Conservation (phyloP, 192 early-diverging fungal species). For the Glomus cerebriforme region DNA sequence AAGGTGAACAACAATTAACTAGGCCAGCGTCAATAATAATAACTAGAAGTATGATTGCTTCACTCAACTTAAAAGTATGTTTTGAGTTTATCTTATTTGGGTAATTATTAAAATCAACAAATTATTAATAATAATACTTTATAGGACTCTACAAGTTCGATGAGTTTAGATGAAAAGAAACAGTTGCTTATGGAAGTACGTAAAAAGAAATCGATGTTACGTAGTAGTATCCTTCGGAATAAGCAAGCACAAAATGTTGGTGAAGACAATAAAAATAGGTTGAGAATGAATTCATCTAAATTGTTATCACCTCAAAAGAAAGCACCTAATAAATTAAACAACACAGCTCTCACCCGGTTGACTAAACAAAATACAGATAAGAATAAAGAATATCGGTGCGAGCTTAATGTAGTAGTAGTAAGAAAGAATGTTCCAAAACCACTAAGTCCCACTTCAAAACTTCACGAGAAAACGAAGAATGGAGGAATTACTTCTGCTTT, state of each 20-base stretch:
- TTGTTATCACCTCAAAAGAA: neutral
- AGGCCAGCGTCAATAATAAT: neutral
- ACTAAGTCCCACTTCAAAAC: constrained; percentile 7
- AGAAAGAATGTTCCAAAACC: constrained; percentile 3
- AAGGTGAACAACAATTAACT: neutral
- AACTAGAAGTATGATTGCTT: neutral
- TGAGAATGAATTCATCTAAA: neutral
- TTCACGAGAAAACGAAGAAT: neutral
- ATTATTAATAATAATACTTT: neutral
- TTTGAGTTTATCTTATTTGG: neutral
- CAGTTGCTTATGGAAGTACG: neutral
- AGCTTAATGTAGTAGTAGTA: neutral
- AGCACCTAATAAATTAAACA: neutral
- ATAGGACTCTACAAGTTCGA: neutral
- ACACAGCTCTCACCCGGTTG: neutral
- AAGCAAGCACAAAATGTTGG: neutral
- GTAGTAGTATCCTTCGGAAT: neutral
- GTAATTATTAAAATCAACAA: neutral
- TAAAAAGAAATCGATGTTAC: neutral
- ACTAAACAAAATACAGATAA: constrained; percentile 6
- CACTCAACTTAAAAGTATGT: neutral
- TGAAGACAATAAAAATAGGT: neutral
- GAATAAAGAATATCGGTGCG: constrained; percentile 2
- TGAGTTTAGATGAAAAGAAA: constrained; percentile 9
- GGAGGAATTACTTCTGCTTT: neutral